A percentile compares a stretch with the other conserved stretches of the same genome.
Evolutionary conservation across 1,284 basidiomycete species (phyloP).

Genomic region (Boletus sp.): DNA sequence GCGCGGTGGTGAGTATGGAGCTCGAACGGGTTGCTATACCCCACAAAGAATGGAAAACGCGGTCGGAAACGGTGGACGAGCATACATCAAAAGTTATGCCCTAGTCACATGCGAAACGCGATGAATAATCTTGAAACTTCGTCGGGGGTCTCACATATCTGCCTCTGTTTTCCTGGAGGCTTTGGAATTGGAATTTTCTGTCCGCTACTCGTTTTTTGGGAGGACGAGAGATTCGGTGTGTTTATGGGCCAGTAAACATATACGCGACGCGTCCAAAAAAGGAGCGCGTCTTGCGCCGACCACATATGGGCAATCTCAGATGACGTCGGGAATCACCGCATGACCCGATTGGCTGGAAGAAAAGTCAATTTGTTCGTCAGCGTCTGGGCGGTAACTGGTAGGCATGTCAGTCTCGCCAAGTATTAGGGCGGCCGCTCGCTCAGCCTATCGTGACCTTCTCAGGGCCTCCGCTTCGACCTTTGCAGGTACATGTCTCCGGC

Average conservation of each 20-base stretch:
- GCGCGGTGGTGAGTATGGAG: slow-evolving; percentile 4
- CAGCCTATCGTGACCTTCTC: slow-evolving; percentile 67
- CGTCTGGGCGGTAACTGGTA: no score
- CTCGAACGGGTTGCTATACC: slow-evolving; percentile 13
- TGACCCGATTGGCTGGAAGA: slow-evolving; percentile 18
- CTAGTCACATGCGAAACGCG: slow-evolving; percentile 17
- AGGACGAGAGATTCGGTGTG: slow-evolving; percentile 35
- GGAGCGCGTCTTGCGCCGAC: slow-evolving; percentile 43
- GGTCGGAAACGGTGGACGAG: slow-evolving; percentile 2
- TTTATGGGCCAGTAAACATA: slow-evolving; percentile 25
- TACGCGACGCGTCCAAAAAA: slow-evolving; percentile 37
- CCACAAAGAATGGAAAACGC: slow-evolving; percentile 21
- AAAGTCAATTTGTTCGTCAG: no score
- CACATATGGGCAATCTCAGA: slow-evolving; percentile 29
- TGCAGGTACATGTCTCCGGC: slow-evolving; percentile 39
- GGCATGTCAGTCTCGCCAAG: slow-evolving; percentile 44
- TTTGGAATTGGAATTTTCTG: slow-evolving; percentile 27
- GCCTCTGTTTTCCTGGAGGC: slow-evolving; percentile 17
- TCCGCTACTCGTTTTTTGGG: slow-evolving; percentile 30
- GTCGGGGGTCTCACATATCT: slow-evolving; percentile 16
- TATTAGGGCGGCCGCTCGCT: slow-evolving; percentile 53
- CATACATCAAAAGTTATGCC: slow-evolving; percentile 20
- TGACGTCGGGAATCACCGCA: slow-evolving; percentile 19
- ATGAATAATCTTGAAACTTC: slow-evolving; percentile 16
- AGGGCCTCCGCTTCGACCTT: slow-evolving; percentile 66